Evolutionary conservation across 2,329 filamentous ascomycete genomes (phyloP), one percentile per base, ranked within the genome.

Genomic region (Berkeleyomyces basicola): DNA sequence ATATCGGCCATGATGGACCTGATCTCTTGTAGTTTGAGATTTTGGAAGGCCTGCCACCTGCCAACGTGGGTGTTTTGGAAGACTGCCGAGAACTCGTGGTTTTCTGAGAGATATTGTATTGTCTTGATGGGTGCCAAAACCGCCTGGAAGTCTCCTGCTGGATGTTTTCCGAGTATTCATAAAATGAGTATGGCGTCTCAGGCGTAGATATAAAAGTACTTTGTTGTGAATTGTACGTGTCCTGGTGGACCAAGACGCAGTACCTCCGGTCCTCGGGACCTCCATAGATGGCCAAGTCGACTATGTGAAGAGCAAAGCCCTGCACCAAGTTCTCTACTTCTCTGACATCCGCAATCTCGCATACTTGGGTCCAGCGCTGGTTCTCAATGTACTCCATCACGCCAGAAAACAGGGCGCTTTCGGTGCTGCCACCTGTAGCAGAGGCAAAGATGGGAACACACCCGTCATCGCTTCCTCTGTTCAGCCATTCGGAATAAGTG

Each of bases 341-440:
- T 16, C 61, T 63, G 1, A 64, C 65, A 2, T 7, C 31, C 0
- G 42, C 55, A 14, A 65, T 49, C 10, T 55, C 65, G 37, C 66
- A 67, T 1, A 59, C 33, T 23, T 66, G 65, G 2, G 58, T 10
- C 66, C 63, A 66, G 23, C 61, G 61, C 5, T 44, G 51, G 14
- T 58, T 33, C 14, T 66, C 55, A 31, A 46, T 59, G 57, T 66
- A 61, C 59, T 67, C 66, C 65, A 67, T 65, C 61, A 66, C 58
- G 14, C 64, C 66, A 10, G 66, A 47, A 14, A 66, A 67, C 9
- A 62, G 39, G 11, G 66, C 64, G 10, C 59, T 57, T 3, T 44
- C 43, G 36, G 47, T 49, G 7, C 63, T 61, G 33, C 61, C 55
- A 37, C 66, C 66, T 7, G 61, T 57, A 14, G 64, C 66, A 7